Evolutionary conservation across 768 basidiomycete species (phyloP), one percentile per base, ranked within the genome.

Genomic region (Naganishia antarctica): DNA sequence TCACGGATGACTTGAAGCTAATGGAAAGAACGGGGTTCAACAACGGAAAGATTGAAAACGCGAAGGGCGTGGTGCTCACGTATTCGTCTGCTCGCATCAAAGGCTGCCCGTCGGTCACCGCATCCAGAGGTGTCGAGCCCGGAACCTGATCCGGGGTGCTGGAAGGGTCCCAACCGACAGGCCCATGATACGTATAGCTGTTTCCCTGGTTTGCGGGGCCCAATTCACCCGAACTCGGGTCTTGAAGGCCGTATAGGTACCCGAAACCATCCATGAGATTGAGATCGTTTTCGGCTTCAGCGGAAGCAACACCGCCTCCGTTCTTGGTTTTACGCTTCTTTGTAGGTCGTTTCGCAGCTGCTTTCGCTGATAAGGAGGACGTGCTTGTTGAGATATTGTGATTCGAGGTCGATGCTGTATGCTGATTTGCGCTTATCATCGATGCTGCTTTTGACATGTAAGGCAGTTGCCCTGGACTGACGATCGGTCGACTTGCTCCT

Each of bases 321-420:
- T 57, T 57, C 37, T 57, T 57, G 12, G 53, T 37, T 40, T 57
- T 57, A 7, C 53, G 53, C 40, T 57, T 57, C 37, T 57, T 57
- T 21, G 32, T 40, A n/a, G 37, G 31, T 5, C 53, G 53, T 25
- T 57, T 57, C 1, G 53, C 18, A 21, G 29, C 50, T 31, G 53
- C 32, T 40, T 57, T 57, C 9, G 34, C 32, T 21, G 34, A 57
- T 15, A 40, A 40, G 15, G 34, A 32, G 8, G 31, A 57, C 13
- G 21, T 12, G 34, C 37, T 41, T 7, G 34, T 4, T 2, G 34
- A 21, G n/a, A 34, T 40, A 28, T n/a, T 25, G 34, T 57, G 34
- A 2, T 37, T 57, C n/a, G n/a, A n/a, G 23, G 32, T 40, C 2
- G n/a, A 13, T 40, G 43, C 8, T 44, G 6, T 7, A 9, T 9